Evolutionary conservation across 345 rosid genomes (phyloP).

Genomic region (Aquilaria yunnanensis): DNA sequence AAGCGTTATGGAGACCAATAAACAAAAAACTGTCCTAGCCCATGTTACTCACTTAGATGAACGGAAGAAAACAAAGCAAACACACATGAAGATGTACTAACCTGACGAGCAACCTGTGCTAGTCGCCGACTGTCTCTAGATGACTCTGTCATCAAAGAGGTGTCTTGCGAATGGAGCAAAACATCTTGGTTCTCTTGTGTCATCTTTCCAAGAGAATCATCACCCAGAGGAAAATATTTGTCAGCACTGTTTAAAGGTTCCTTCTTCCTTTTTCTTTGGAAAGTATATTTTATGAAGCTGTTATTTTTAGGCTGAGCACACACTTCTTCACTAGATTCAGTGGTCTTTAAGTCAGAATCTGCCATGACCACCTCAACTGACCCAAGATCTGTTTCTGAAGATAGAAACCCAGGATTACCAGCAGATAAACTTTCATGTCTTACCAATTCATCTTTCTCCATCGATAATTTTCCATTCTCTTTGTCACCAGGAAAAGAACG

Average conservation of each 20-base stretch:
- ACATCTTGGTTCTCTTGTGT: conserved; percentile 33
- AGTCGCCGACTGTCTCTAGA: conserved; percentile 37
- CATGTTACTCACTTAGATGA: too few species aligned
- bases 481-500: conserved; percentile 11
- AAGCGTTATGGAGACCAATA: too few species aligned
- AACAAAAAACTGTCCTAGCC: too few species aligned
- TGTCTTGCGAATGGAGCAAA: conserved; percentile 32
- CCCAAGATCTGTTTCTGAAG: conserved; percentile 19
- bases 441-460: conserved; percentile 18
- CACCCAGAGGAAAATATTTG: conserved; percentile 33
- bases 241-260: conserved; percentile 45
- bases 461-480: conserved; percentile 15
- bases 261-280: conserved; percentile 74
- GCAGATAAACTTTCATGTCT: conserved; percentile 26
- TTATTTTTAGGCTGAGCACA: conserved; percentile 24
- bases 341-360: conserved; percentile 22
- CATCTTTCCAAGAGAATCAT: conserved; percentile 25
- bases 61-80: not conserved
- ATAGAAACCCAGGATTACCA: conserved; percentile 24
- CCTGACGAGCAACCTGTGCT: conserved; percentile 58
- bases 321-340: conserved; percentile 30
- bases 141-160: conserved; percentile 41
- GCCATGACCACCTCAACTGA: conserved; percentile 10
- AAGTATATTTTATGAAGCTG: conserved; percentile 64
- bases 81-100: conserved; percentile 16